Evolutionary conservation across 139 green algal species (phyloP), one percentile per base, ranked within the genome.

Genomic region (Picochlorum sp.): DNA sequence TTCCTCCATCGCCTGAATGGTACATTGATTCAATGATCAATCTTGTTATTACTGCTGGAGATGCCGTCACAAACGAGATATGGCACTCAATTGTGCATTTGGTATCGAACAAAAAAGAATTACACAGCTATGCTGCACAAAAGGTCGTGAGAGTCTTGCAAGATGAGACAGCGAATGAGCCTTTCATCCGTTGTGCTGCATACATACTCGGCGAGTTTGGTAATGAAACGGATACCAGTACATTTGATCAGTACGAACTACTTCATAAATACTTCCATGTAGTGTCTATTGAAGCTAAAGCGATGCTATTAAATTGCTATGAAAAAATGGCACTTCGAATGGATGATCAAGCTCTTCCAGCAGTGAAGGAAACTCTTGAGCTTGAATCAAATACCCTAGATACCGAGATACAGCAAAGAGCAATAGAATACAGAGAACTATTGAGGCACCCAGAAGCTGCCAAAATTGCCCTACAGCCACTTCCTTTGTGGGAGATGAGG

Each of bases 201-300:
- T 97, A 91, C 69, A 40, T 96, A 10, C 67, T 98, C 52, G 91
- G 91, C 10, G 91, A 98, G 74, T 94, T 89, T 58, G 85, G 89
- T 3, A 70, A 72, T 16, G 31, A 50, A 18, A 20, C 33, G 5
- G 55, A 75, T 39, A 66, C 81, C 29, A 64, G 57, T 2, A 33
- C 32, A 22, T 29, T 37, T 6, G 85, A 93, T 33, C 75, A 91
- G 58, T 96, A 92, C 68, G 41, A 63, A 13, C 67, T 90, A 70
- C 78, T 98, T 62, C 63, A 88, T 39, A 62, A 78, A 39, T 69
- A 74, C 43, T 93, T 95, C 56, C 51, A 67, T n/a, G 40, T 71
- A 13, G 72, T 83, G 35, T 68, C 18, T 10, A 40, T 56, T 10
- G 50, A 83, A n/a, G 86, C 85, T 55, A 86, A 84, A 62, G 83